Conservation (phyloP, 2,329 filamentous ascomycete species). For the Venturia oleaginea region DNA sequence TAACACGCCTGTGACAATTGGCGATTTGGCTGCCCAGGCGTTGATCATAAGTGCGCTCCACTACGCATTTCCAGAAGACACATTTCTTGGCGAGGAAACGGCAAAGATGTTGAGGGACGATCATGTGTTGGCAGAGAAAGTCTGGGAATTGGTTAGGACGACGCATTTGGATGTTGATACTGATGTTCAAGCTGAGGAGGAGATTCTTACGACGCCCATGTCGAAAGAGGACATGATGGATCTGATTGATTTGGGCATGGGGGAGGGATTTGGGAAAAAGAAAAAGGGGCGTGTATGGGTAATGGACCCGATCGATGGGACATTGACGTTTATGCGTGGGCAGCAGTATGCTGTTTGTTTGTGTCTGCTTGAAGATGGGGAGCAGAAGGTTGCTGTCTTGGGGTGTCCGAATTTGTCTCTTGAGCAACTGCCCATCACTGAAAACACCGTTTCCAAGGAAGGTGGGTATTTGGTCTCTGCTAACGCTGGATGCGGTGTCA, state of each 20-base stretch:
- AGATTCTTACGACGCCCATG: slow-evolving; percentile 30
- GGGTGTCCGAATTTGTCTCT: slow-evolving; percentile 53
- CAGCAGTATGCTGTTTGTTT: slow-evolving; percentile 56
- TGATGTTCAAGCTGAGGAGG: slow-evolving; percentile 17
- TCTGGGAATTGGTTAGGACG: slow-evolving; percentile 52
- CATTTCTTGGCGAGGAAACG: slow-evolving; percentile 93
- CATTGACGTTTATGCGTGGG: slow-evolving; percentile 50
- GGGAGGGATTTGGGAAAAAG: slow-evolving; percentile 31
- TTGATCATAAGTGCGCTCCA: slow-evolving; percentile 87
- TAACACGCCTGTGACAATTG: slow-evolving; percentile 83
- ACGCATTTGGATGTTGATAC: slow-evolving; percentile 26
- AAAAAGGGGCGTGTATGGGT: slow-evolving; percentile 46
- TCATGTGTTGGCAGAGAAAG: slow-evolving; percentile 56
- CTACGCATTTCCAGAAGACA: slow-evolving; percentile 84
- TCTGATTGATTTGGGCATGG: slow-evolving; percentile 51
- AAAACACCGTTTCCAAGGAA: slow-evolving; percentile 30
- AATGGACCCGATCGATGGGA: slow-evolving; percentile 57
- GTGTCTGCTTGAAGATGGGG: slow-evolving; percentile 48
- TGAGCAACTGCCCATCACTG: slow-evolving; percentile 20
- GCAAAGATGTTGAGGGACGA: slow-evolving; percentile 69
- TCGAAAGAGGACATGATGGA: slow-evolving; percentile 49
- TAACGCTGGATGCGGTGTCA: slow-evolving; percentile 37
- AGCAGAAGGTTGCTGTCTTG: slow-evolving; percentile 49
- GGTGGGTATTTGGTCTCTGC: slow-evolving; percentile 38
- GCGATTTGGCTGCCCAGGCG: slow-evolving; percentile 95